Evolutionary conservation across 2,329 filamentous ascomycete genomes (phyloP).

Genomic region (Xylariaceae sp.): DNA sequence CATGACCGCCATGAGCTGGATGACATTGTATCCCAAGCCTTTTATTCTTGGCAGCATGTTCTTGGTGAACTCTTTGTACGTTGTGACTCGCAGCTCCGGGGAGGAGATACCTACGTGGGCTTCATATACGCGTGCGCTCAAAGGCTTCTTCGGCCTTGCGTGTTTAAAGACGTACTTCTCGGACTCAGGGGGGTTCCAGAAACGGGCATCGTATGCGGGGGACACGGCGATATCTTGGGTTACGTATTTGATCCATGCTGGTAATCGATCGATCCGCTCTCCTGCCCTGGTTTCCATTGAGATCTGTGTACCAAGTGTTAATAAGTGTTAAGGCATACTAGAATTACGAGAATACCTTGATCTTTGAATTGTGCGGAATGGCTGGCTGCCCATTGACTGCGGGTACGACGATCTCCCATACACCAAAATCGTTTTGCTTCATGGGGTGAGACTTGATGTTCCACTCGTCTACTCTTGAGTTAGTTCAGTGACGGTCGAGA

Average conservation of each 20-base stretch:
- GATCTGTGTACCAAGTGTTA: conserved; percentile 61
- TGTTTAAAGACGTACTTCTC: conserved; percentile 88
- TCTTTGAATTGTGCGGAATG: conserved; percentile 91
- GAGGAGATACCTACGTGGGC: conserved; percentile 98
- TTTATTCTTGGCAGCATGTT: conserved; percentile 93
- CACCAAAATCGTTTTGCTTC: conserved; percentile 83
- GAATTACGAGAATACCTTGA: conserved; percentile 71
- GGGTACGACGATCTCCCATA: conserved; percentile 83
- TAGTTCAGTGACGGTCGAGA: conserved; percentile 29
- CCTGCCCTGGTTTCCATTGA: conserved; percentile 80
- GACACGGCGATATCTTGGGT: conserved; percentile 91
- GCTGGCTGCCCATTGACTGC: conserved; percentile 74
- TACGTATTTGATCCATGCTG: conserved; percentile 96
- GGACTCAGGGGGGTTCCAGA: conserved; percentile 88
- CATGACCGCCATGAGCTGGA: conserved; percentile 99
- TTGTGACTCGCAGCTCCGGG: conserved; percentile 84
- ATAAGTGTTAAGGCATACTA: background rate
- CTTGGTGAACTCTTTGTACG: conserved; percentile 96
- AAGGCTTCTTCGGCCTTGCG: conserved; percentile 78
- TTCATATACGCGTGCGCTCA: conserved; percentile 91
- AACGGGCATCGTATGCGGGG: conserved; percentile 90
- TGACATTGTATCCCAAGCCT: conserved; percentile 91
- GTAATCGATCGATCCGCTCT: conserved; percentile 84
- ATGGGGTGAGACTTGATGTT: conserved; percentile 82
- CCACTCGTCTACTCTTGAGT: conserved; percentile 73